These are phyloP conservation scores for Cryphonectria carpinicola DNA, from an alignment of 2,329 filamentous ascomycete genomes.

Conservation along the genomic window DNA sequence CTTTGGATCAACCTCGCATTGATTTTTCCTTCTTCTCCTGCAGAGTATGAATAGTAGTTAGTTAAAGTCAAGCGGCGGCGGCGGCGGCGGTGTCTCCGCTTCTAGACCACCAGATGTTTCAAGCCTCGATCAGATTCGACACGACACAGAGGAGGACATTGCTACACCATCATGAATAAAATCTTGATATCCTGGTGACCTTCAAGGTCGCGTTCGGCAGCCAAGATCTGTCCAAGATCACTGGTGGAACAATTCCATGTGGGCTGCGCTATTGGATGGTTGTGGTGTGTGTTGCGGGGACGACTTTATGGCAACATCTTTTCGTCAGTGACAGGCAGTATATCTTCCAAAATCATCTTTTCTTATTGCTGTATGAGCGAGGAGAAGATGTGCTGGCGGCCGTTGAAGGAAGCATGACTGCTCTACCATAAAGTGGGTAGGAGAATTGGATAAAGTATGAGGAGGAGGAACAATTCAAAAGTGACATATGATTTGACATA, in stretches of 20 bases:
- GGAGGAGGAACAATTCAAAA: too few species aligned
- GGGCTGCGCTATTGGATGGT: not conserved
- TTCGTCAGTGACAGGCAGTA: not conserved
- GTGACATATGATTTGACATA: too few species aligned
- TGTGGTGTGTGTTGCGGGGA: not conserved
- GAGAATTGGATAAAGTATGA: too few species aligned
- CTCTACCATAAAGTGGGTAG: too few species aligned
- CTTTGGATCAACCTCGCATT: not conserved
- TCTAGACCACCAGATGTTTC: not conserved
- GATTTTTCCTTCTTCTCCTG: too few species aligned
- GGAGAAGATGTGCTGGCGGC: not conserved
- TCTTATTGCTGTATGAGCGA: not conserved
- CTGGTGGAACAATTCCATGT: constrained; percentile 6
- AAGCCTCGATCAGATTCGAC: not conserved
- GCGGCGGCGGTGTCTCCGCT: not conserved
- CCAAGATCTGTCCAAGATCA: not conserved
- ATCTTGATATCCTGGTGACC: not conserved
- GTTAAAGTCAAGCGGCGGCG: not conserved
- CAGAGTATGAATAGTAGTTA: too few species aligned
- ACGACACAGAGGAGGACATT: not conserved
- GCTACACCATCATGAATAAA: not conserved
- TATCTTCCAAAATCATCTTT: not conserved
- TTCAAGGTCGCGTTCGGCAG: not conserved
- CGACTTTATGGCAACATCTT: not conserved
- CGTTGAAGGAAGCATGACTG: not conserved